Percentiles rank a stretch among this genome's conserved stretches.
These are phyloP conservation scores for Bothriochloa decipiens DNA, from an alignment of 176 grass and related monocot genomes.

Conservation along the genomic window DNA sequence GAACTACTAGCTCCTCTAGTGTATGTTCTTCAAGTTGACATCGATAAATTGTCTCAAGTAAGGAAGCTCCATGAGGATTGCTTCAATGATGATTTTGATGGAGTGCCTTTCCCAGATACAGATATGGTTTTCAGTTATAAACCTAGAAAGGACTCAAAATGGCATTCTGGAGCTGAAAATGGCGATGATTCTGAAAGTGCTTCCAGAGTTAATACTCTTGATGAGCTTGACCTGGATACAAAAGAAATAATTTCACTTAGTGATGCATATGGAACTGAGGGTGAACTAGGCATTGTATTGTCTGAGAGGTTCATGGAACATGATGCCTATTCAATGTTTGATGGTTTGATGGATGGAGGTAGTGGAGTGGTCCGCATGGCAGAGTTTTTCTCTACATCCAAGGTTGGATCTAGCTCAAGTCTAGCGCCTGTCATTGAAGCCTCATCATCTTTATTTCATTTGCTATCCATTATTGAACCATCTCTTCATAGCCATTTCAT, in stretches of 20 bases:
- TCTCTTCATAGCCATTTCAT: constrained; percentile 94
- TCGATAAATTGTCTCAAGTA: constrained; percentile 71
- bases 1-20: constrained; percentile 93
- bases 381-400: constrained; percentile 75
- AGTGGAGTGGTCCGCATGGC: constrained; percentile 71
- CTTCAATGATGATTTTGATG: constrained; percentile 86
- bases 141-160: constrained; percentile 63
- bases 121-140: constrained; percentile 73
- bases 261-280: constrained; percentile 96
- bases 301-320: constrained; percentile 98
- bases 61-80: constrained; percentile 76
- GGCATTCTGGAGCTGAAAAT: constrained; percentile 44
- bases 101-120: constrained; percentile 58
- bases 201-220: constrained; percentile 59
- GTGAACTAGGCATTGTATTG: constrained; percentile 88
- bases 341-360: constrained; percentile 84
- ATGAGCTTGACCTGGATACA: constrained; percentile 68
- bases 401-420: constrained; percentile 55
- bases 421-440: constrained; percentile 88
- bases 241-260: constrained; percentile 85
- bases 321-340: constrained; percentile 96
- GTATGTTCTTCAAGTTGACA: constrained; percentile 90
- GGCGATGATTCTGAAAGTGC: constrained; percentile 43
- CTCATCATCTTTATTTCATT: constrained; percentile 91
- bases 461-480: constrained; percentile 71